Percentiles rank a stretch among this genome's conserved stretches.
Evolutionary conservation across 1,284 basidiomycete species (phyloP).

Genomic region (Cryptococcus wingfieldii): DNA sequence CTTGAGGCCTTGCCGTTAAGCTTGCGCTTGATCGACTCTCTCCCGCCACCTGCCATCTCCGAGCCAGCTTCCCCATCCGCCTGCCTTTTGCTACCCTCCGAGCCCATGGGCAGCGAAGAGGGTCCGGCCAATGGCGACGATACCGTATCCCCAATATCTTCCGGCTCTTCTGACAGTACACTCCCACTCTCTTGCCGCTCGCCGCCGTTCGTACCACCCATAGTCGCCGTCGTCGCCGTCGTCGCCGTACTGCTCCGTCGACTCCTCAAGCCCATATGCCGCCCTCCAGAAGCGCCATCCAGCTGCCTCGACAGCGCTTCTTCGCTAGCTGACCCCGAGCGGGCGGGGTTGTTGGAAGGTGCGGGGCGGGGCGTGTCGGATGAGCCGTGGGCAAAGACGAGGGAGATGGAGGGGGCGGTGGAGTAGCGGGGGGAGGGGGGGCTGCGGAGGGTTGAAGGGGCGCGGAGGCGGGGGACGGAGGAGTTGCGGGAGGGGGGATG

Average conservation of each 20-base stretch:
- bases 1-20: slow-evolving; percentile 37
- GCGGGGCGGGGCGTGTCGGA: background rate
- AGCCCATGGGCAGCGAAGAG: slow-evolving; percentile 3
- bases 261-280: slow-evolving; percentile 39
- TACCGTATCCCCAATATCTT: background rate
- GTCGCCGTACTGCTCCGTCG: slow-evolving; percentile 34
- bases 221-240: slow-evolving; percentile 30
- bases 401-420: slow-evolving; percentile 31
- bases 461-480: slow-evolving; percentile 7
- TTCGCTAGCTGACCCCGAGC: slow-evolving; percentile 25
- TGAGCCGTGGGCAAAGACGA: slow-evolving; percentile 33
- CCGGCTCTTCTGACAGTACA: background rate
- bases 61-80: background rate
- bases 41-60: background rate
- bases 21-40: slow-evolving; percentile 1
- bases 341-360: slow-evolving; percentile 5
- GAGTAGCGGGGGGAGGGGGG: slow-evolving; percentile 16
- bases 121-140: slow-evolving; percentile 16
- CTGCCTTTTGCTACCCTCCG: background rate
- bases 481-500: slow-evolving; percentile 10
- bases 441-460: slow-evolving; percentile 12
- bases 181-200: slow-evolving; percentile 26
- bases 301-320: slow-evolving; percentile 31
- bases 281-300: slow-evolving; percentile 38
- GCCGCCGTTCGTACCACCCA: background rate